Evolutionary conservation across 495 filamentous ascomycete genomes (phyloP), one percentile per base, ranked within the genome.

Genomic region (Patellaria atrata): DNA sequence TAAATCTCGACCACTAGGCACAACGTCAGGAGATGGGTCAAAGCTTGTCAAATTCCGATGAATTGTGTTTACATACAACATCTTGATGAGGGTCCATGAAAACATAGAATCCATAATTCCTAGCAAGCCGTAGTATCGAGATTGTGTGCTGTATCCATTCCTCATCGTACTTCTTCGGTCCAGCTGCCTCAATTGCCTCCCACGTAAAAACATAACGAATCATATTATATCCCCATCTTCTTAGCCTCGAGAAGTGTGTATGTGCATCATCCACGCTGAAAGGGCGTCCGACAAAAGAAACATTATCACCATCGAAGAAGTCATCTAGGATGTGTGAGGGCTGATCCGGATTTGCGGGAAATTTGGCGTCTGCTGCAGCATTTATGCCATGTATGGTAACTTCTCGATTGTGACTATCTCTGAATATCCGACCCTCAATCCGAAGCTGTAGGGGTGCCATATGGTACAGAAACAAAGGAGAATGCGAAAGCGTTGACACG

Each of bases 21-120:
- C 17, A 20, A 22, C 56, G n/a, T 55, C 37, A 33, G 39, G 37
- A 26, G 25, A 31, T 17, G 30, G 7, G 16, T 7, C 12, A 16
- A n/a, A 33, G 2, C 32, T 21, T n/a, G 13, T 30, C 19, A 10
- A 22, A 7, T 17, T 11, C 9, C 2, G 11, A 5, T 37, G 12
- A 16, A 27, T 28, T 28, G 5, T n/a, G 33, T 19, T 24, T 37
- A 53, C 77, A 35, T 69, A 81, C 78, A 50, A 93, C 86, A 66
- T 94, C 86, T 62, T 94, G 86, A 57, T 94, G 86, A 14, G 87
- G 86, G 44, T 97, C 89, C 80, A 97, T 89, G 52, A 94, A 94
- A 24, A 97, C 62, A 52, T 87, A 87, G 52, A 97, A 94, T 14
- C 81, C 80, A 61, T 94, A 94, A 15, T 76, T 62, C 52, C 82